Evolutionary conservation across 805 yeast genomes (phyloP).

Genomic region (Kodamaea fukazawae): DNA sequence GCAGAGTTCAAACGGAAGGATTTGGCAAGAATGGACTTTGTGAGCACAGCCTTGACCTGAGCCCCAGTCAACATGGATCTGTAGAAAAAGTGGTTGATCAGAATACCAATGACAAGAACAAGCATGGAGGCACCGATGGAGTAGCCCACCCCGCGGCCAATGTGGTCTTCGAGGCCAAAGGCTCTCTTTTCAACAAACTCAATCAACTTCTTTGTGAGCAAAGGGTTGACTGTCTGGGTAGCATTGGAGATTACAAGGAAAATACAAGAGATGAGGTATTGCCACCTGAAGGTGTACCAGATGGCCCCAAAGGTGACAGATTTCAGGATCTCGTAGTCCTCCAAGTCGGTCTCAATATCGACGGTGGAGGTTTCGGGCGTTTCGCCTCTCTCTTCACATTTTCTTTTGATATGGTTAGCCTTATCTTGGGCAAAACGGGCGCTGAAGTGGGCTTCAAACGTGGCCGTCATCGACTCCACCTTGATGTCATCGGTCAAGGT

Average conservation of each 20-base stretch:
- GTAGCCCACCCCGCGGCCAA: constrained; percentile 41
- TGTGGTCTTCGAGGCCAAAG: constrained; percentile 10
- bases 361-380: constrained; percentile 17
- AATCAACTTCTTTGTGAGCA: constrained; percentile 37
- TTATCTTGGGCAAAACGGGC: constrained; percentile 11
- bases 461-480: constrained; percentile 30
- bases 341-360: constrained; percentile 20
- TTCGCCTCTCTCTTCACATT: constrained; percentile 24
- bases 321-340: constrained; percentile 4
- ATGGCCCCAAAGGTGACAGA: constrained; percentile 16
- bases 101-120: constrained; percentile 24
- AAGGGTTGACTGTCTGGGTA: constrained; percentile 30
- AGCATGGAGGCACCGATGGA: constrained; percentile 35
- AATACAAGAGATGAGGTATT: constrained; percentile 21
- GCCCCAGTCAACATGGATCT: constrained; percentile 28
- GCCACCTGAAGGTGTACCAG: constrained; percentile 28
- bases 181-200: constrained; percentile 29
- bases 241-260: constrained; percentile 24
- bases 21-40: constrained; percentile 25
- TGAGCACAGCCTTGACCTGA: constrained; percentile 26
- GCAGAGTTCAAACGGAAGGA: constrained; percentile 20
- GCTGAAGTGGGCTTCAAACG: constrained; percentile 20
- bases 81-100: constrained; percentile 26
- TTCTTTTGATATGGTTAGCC: constrained; percentile 19
- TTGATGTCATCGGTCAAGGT: constrained; percentile 23